These are phyloP conservation scores for Solanum gandarillasii DNA, from an alignment of 257 asterid genomes.

Conservation along the genomic window DNA sequence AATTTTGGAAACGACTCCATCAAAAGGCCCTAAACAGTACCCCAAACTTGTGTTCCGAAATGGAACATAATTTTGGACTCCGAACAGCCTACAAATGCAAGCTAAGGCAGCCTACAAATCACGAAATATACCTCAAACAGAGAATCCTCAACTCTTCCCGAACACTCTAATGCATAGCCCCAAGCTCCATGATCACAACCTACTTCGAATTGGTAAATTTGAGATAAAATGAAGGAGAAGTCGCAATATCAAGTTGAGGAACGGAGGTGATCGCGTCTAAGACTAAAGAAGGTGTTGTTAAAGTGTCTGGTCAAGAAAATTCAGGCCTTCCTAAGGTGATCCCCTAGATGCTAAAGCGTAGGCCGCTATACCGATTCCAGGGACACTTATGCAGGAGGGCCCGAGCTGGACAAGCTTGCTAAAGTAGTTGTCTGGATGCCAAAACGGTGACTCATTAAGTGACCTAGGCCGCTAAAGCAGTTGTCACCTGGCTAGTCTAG, in stretches of 20 bases:
- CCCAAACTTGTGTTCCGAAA: no score
- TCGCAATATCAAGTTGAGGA: no score
- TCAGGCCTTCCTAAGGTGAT: not conserved
- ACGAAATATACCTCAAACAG: not conserved
- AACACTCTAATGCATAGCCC: not conserved
- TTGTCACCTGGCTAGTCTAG: no score
- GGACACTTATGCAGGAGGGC: not conserved
- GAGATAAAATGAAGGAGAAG: no score
- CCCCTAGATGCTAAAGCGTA: not conserved
- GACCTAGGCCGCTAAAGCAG: no score
- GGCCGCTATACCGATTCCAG: accelerated
- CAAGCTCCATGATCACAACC: not conserved
- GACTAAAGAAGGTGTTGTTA: not conserved
- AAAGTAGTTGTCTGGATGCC: no score
- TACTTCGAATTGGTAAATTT: not conserved
- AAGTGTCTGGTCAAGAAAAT: no score
- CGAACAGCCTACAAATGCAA: no score
- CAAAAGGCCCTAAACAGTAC: not conserved
- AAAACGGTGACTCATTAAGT: no score
- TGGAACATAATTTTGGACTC: not conserved
- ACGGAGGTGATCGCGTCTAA: accelerated
- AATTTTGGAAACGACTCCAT: not conserved
- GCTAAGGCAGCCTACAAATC: not conserved
- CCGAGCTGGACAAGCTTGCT: no score
- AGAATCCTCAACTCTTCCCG: not conserved